These are phyloP conservation scores for Aspergillus felis DNA, from an alignment of 2,329 filamentous ascomycete genomes.

Conservation along the genomic window DNA sequence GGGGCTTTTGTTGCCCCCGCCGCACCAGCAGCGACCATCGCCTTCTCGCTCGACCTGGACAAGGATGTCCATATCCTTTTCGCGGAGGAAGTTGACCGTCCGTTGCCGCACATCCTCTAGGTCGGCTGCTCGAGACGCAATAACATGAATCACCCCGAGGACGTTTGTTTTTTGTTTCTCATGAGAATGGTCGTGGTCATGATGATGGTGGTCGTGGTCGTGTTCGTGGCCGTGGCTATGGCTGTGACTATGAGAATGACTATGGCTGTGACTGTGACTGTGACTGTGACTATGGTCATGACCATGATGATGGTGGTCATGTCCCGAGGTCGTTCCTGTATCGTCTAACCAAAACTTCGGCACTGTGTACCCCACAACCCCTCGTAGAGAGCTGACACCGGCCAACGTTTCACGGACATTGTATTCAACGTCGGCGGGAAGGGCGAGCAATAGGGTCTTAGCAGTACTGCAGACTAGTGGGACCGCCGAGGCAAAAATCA, in stretches of 20 bases:
- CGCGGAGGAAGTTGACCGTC: constrained; percentile 66
- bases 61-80: constrained; percentile 72
- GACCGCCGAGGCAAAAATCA: constrained; percentile 89
- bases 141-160: constrained; percentile 80
- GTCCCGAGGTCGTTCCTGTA: constrained; percentile 38
- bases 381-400: constrained; percentile 74
- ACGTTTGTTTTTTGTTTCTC: constrained; percentile 41
- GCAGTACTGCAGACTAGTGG: constrained; percentile 84
- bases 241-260: constrained; percentile 28
- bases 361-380: constrained; percentile 79
- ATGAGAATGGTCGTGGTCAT: constrained; percentile 17
- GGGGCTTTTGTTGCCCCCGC: constrained; percentile 40
- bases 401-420: constrained; percentile 79
- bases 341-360: constrained; percentile 94
- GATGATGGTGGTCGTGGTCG: constrained; percentile 15
- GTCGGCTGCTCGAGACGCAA: constrained; percentile 67
- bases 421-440: constrained; percentile 84
- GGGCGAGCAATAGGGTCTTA: constrained; percentile 74
- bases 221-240: constrained; percentile 28
- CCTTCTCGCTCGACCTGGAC: constrained; percentile 86
- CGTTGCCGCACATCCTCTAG: constrained; percentile 79
- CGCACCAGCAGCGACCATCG: constrained; percentile 64
- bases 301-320: constrained; percentile 39
- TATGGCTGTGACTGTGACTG: constrained; percentile 25
- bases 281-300: constrained; percentile 28